Conservation (phyloP, 2,329 filamentous ascomycete species). For the Exophiala mesophila region DNA sequence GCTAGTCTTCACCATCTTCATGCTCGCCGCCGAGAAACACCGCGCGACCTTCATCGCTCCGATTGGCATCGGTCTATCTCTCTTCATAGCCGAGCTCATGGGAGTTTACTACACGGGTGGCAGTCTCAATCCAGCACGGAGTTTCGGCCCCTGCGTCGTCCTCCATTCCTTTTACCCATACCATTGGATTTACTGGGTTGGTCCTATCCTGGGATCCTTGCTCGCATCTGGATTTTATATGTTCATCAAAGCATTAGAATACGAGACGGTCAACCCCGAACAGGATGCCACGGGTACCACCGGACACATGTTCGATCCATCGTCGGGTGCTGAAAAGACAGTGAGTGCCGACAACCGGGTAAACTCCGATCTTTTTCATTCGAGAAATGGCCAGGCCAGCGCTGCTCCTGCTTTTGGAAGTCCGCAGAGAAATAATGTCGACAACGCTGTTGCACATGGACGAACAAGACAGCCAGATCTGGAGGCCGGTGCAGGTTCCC, state of each 20-base stretch:
- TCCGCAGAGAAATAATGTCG: neutral
- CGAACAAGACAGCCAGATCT: constrained; percentile 4
- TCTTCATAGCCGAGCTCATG: constrained; percentile 57
- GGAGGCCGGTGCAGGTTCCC: constrained; percentile 4
- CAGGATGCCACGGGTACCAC: constrained; percentile 6
- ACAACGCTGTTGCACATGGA: neutral
- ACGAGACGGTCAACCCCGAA: constrained; percentile 18
- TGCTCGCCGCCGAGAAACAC: constrained; percentile 69
- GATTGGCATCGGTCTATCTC: constrained; percentile 63
- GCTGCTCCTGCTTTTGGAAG: neutral
- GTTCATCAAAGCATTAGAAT: constrained; percentile 17
- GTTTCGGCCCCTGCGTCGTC: constrained; percentile 43
- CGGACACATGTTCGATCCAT: constrained; percentile 2
- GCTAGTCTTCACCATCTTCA: constrained; percentile 60
- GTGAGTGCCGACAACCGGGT: constrained; percentile 4
- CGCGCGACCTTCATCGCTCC: constrained; percentile 65
- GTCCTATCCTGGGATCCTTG: constrained; percentile 34
- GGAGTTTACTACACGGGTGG: constrained; percentile 45
- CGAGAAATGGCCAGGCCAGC: neutral
- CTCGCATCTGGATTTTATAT: constrained; percentile 19
- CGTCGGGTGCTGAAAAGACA: constrained; percentile 10
- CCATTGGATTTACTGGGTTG: constrained; percentile 49
- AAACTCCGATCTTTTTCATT: neutral
- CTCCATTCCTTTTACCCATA: constrained; percentile 41
- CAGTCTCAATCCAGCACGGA: constrained; percentile 45